Evolutionary conservation across 225 moss, liverwort and hornwort genomes (phyloP), one percentile per base, ranked within the genome.

Genomic region (Marchantia paleacea): DNA sequence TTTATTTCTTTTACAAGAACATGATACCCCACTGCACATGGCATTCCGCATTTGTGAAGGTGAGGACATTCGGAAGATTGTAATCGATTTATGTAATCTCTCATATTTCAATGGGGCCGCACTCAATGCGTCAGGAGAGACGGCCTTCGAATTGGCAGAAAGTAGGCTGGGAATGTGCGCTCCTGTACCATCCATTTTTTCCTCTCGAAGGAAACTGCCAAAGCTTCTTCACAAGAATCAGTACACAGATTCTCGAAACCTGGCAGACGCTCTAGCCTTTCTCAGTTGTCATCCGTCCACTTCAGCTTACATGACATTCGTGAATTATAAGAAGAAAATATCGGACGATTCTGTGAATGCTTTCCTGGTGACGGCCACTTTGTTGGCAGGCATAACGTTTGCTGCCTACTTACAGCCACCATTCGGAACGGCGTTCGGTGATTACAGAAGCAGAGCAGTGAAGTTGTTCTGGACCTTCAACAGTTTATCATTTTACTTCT

Each of bases 401-500:
- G 69, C 26, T 29, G 80, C 71, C 5, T 72, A 69, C 69, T 49
- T 80, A 16, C 80, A 80, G 58, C 80, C 80, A 19, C 80, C 80
- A 20, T 51, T 72, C 13, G 80, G 80, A 0, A 19, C 58, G 55
- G 80, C 55, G 54, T 24, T 28, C 8, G 70, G 25, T 30, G 47
- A 55, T 24, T 79, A 68, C 68, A 52, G 55, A 10, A 49, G 22
- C 55, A 55, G 52, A 51, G 19, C 80, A 0, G 71, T 72, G n/a
- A 54, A 29, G 52, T 39, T 55, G 20, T 80, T 80, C 71, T 80
- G 80, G 80, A 49, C 71, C 54, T 72, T 72, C 80, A 80, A 80
- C 71, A 55, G 57, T 22, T 61, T 80, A 30, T 80, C 80, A 20
- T 80, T 80, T 71, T 80, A 57, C 16, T 80, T 71, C 25, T 70